These are phyloP conservation scores for Viola pubescens DNA, from an alignment of 441 rosid genomes.

Conservation along the genomic window DNA sequence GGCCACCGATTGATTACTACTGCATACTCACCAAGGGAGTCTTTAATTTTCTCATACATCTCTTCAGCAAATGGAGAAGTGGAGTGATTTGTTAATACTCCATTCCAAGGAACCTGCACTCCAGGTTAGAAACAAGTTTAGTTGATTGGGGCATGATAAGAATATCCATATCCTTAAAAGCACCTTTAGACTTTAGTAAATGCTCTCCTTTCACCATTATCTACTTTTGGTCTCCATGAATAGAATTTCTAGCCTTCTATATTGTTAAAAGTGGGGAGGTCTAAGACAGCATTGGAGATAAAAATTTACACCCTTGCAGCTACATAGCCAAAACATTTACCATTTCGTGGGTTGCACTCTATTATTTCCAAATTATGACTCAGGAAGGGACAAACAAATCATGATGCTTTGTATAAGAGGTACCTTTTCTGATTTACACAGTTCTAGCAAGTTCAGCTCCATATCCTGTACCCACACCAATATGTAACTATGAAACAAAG, in stretches of 20 bases:
- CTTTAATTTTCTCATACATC: conserved; percentile 77
- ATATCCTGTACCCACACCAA: conserved; percentile 93
- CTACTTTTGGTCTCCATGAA: too few relatives aligned
- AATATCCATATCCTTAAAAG: neutral
- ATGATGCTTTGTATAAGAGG: neutral
- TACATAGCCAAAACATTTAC: neutral
- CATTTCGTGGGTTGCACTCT: neutral
- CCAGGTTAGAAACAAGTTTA: conserved; percentile 11
- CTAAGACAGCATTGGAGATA: neutral
- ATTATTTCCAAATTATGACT: too few relatives aligned
- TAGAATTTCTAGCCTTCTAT: too few relatives aligned
- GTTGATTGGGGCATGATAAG: neutral
- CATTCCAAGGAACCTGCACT: conserved; percentile 82
- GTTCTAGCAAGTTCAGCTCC: conserved; percentile 85
- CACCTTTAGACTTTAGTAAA: too few relatives aligned
- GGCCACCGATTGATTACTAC: conserved; percentile 95
- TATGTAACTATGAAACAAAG: conserved; percentile 71
- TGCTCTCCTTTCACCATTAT: too few relatives aligned
- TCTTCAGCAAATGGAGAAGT: conserved; percentile 96
- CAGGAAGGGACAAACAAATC: neutral
- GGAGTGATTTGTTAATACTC: conserved; percentile 74
- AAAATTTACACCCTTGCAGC: neutral
- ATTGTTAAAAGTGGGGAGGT: too few relatives aligned
- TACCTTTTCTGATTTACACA: conserved; percentile 92
- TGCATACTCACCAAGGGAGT: conserved; percentile 66